Base-by-base conservation (phyloP, 257 asterid genomes). In the Apocynum venetum region DNA sequence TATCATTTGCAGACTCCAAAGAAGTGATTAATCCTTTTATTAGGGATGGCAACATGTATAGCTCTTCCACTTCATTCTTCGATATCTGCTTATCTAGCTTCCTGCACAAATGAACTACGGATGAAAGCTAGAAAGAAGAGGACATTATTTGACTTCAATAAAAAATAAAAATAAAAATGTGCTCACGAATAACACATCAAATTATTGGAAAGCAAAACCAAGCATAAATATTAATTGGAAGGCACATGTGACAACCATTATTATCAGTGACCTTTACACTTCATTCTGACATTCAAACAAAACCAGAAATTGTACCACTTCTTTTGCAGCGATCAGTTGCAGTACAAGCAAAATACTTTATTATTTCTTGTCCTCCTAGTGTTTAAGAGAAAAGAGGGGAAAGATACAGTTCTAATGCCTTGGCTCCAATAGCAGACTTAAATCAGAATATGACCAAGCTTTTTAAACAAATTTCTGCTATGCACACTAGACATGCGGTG, bases 31-130 rank as follows among this genome's bases (percentile, higher is more conserved):
- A 63, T 80, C 92, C 92, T 35, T 69, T 57, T 85, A 90, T 86
- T 89, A 90, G 97, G 82, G 98, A 87, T 46, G 93, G 84, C 75
- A 90, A 86, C 97, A 93, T 89, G 90, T 85, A 89, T 20, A 96
- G 88, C 85, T 93, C 98, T 77, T 93, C 97, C 4, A 89, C 93
- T 89, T 89, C 87, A 83, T 90, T 85, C 83, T 91, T 86, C 71
- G 86, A 73, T 77, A 60, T 87, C 95, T 92, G 90, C 55, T 88
- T 96, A 53, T 87, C 96, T 44, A 85, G 66, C 44, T 78, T 77
- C 86, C 97, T 91, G 88, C 67, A 79, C 53, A 49, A 20, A 65
- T 41, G 48, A 57, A 13, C 31, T 31, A 74, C 53, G 19, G 35
- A 43, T 68, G 44, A 43, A 19, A 8, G 10, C 38, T 20, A 20